Evolutionary conservation across 2,329 filamentous ascomycete genomes (phyloP), one percentile per base, ranked within the genome.

Genomic region (Colletotrichum phormii): DNA sequence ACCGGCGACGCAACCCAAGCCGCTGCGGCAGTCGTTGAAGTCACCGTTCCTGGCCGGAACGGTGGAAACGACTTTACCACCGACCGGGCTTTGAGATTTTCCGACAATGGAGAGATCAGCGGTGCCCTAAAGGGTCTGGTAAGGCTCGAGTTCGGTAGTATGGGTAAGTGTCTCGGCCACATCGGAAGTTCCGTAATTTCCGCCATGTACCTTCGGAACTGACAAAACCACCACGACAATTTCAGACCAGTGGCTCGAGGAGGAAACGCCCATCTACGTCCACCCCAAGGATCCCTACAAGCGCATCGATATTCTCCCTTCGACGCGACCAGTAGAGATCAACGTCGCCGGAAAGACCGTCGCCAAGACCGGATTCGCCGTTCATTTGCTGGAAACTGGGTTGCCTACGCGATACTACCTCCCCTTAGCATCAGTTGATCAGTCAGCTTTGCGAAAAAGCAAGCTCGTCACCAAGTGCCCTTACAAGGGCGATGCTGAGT

Each of bases 261-360:
- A 92, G 80, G 89, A 91, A 63, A 82, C 83, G 0, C 87, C 86
- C 1, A 87, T 92, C 67, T 87, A 86, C 76, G 85, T 89, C 4
- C 91, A 93, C 71, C 91, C 91, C 0, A 92, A 92, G 74, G 91
- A 93, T 66, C 91, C 91, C 0, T 92, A 89, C 81, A 91, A 91
- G 75, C 86, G 91, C 13, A 83, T 93, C 72, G 91, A 93, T 68
- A 87, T 90, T 31, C 79, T 93, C 5, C 82, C 83, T 1, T 92
- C 90, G 0, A 82, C 84, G 1, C 87, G 91, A 0, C 80, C 80
- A 1, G 79, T 93, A 42, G 83, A 86, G 12, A 83, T 93, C 49
- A 82, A 83, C 26, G 75, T 89, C 4, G 79, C 82, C 8, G 89
- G 88, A 2, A 78, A 77, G 2, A 81, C 82, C 0, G 80, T 92